Conservation (phyloP, 1,284 basidiomycete species). For the Mycena citricolor region DNA sequence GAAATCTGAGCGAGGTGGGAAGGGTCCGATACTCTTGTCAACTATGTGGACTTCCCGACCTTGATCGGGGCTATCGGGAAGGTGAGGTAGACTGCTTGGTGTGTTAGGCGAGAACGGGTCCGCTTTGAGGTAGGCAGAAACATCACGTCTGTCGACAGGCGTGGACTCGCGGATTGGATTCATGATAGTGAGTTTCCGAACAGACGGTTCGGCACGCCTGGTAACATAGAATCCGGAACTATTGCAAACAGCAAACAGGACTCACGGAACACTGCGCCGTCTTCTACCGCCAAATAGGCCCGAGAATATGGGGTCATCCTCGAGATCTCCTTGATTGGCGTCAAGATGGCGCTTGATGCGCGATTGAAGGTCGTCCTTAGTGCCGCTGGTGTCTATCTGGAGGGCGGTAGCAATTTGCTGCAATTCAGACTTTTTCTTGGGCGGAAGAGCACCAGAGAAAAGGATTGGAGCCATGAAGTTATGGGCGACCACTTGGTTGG, state of each 20-base stretch:
- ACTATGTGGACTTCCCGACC: conserved; percentile 17
- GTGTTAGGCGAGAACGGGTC: conserved; percentile 36
- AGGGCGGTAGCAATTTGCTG: conserved; percentile 56
- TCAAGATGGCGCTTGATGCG: conserved; percentile 62
- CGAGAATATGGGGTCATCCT: conserved; percentile 52
- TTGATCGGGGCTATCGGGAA: conserved; percentile 33
- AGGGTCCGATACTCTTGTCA: conserved; percentile 37
- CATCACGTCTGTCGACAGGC: conserved; percentile 47
- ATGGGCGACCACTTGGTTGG: too few species aligned
- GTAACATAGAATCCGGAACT: too few species aligned
- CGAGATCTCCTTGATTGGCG: conserved; percentile 45
- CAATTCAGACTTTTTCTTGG: conserved; percentile 65
- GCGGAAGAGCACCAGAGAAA: too few species aligned
- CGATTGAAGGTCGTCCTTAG: conserved; percentile 56
- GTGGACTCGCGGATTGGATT: conserved; percentile 44
- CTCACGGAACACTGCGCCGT: conserved; percentile 44
- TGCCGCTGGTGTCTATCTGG: conserved; percentile 36
- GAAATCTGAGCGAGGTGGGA: conserved; percentile 31
- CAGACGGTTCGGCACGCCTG: conserved; percentile 13
- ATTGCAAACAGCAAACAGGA: conserved; percentile 12
- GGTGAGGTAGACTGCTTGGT: conserved; percentile 38
- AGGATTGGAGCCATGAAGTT: too few species aligned
- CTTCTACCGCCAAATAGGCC: conserved; percentile 54
- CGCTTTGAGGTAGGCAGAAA: conserved; percentile 50
- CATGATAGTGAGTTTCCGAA: conserved; percentile 28